Percentiles rank a stretch among this genome's conserved stretches.
phyloP scores from a whole-genome alignment of 371 early-diverging fungal species.

The Chytridium lagenaria region DNA sequence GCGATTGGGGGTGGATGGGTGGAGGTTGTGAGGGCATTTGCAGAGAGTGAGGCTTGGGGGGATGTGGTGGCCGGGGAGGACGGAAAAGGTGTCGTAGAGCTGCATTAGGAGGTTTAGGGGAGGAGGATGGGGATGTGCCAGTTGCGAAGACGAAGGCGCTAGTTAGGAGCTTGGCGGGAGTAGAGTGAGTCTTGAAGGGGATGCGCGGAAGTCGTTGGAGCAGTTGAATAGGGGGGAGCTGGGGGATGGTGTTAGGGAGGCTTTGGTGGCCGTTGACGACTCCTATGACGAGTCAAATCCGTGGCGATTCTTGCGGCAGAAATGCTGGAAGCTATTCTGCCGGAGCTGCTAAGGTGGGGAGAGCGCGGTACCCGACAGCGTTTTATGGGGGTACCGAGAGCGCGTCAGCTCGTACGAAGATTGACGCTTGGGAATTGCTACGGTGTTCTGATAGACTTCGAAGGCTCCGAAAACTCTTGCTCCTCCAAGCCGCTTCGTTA shows the following conservation, averaged over 20 bases:
- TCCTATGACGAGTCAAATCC: constrained; percentile 7
- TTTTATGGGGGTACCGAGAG: constrained; percentile 31
- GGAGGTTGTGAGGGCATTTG: constrained; percentile 12
- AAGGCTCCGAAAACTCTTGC: constrained; percentile 14
- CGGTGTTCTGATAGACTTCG: constrained; percentile 21
- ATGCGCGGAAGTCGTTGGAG: background rate
- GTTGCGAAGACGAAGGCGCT: background rate
- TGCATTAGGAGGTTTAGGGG: background rate
- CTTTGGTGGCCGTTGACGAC: background rate
- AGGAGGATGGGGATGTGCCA: background rate
- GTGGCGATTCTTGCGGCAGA: constrained; percentile 13
- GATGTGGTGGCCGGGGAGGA: constrained; percentile 21
- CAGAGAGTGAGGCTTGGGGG: constrained; percentile 15
- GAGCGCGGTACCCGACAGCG: constrained; percentile 22
- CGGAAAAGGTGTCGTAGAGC: constrained; percentile 34
- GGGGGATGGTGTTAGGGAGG: background rate
- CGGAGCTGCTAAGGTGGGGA: constrained; percentile 20
- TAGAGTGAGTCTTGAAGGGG: constrained; percentile 13
- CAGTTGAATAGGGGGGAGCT: background rate
- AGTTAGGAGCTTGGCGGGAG: constrained; percentile 10
- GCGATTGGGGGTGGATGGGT: constrained; percentile 24
- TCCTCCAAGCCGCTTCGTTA: constrained; percentile 20
- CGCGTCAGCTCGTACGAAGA: constrained; percentile 13
- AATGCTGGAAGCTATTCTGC: constrained; percentile 34
- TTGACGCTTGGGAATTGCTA: constrained; percentile 31